Base-by-base conservation (phyloP, 306 rosid genomes). In the Medicago ruthenica region DNA sequence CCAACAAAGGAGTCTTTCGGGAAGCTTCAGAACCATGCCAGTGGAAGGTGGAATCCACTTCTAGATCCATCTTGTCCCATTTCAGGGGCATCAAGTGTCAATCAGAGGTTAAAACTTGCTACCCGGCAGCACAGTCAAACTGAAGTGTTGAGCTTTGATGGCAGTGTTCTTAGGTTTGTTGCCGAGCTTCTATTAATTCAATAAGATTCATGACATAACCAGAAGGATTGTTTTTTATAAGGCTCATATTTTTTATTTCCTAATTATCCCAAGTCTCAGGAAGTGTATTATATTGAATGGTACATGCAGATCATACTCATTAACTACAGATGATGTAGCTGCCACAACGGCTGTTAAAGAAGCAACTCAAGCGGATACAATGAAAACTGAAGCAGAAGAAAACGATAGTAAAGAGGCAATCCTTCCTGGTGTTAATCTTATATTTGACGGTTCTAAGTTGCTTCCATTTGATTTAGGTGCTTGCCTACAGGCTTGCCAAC, bases 401-500 rank as follows among this genome's bases (percentile, higher is more conserved):
- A 82, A 80, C 67, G 96, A 92, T 69, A 90, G 89, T 77, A 89
- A 85, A 91, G 98, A 95, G 71, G 89, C 87, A 21, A 82, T 84
- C 78, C 96, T 92, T 79, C 99, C 98, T 6, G 97, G 97, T 27
- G 93, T 90, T 50, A 95, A 90, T 85, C 91, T 95, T 81, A 81
- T 95, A 68, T 95, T 92, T 71, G 97, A 95, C 79, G 99, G 98
- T 77, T 89, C 91, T 18, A 87, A 82, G 85, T 83, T 95, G 86
- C 96, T 85, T 80, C 98, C 91, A 40, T 92, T 95, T 15, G 99
- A 95, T 53, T 84, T 95, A 71, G 89, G 96, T 67, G 99, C 98
- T 83, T 95, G 99, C 80, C 91, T 89, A 65, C 99, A 92, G 83
- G 99, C 93, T 75, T 92, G 97, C 76, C 99, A 87, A 76, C 91